phyloP scores from a whole-genome alignment of 2,329 filamentous ascomycete genomes.

The Penicillium sp. region DNA sequence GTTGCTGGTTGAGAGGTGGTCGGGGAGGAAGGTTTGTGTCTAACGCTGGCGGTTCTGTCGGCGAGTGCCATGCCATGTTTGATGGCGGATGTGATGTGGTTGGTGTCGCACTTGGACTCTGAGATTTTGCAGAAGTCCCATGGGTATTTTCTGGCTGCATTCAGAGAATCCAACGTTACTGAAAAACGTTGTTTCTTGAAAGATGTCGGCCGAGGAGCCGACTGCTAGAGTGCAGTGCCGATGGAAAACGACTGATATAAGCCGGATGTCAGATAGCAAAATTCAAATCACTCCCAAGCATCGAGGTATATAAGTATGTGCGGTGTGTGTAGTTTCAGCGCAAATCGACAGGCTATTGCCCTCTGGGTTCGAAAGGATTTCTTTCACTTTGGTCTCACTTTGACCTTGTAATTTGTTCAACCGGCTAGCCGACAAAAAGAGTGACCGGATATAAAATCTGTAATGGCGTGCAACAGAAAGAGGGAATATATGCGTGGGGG shows the following conservation, averaged over 20 bases:
- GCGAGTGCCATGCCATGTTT: slow-evolving; percentile 40
- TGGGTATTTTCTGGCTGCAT: slow-evolving; percentile 37
- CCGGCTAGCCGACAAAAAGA: neutral
- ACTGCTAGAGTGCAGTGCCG: slow-evolving; percentile 10
- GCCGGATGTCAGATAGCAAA: neutral
- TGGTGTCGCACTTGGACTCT: slow-evolving; percentile 38
- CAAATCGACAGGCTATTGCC: neutral
- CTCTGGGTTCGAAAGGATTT: neutral
- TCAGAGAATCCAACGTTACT: slow-evolving; percentile 34
- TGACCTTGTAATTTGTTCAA: neutral
- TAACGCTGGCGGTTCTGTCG: slow-evolving; percentile 24
- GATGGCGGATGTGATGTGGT: slow-evolving; percentile 38
- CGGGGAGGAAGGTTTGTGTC: slow-evolving; percentile 38
- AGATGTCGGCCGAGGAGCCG: slow-evolving; percentile 14
- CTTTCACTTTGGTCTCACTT: neutral
- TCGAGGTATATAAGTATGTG: neutral
- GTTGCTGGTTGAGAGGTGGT: slow-evolving; percentile 54
- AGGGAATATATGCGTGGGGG: slow-evolving; percentile 12
- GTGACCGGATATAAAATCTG: neutral
- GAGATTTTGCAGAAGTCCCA: slow-evolving; percentile 40
- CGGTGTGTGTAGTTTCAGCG: neutral
- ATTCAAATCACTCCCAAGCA: slow-evolving; percentile 2
- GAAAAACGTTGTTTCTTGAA: slow-evolving; percentile 25
- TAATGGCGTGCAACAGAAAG: slow-evolving; percentile 1
- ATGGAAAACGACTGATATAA: slow-evolving; percentile 2